Base-by-base conservation (phyloP, 2,329 filamentous ascomycete species). In the Fusarium goolgardi region DNA sequence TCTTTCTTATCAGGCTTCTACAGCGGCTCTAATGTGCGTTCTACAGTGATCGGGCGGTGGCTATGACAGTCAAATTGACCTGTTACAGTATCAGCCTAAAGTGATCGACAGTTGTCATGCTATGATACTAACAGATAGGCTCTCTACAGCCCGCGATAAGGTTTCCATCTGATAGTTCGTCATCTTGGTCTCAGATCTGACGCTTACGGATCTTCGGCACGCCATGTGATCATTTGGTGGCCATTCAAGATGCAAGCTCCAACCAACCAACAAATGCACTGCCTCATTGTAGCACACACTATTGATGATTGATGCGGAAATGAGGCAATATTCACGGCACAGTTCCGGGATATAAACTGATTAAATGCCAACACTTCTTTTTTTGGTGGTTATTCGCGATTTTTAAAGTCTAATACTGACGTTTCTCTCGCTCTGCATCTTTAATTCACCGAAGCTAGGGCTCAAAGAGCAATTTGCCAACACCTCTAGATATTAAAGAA, bases 161-260 rank as follows among this genome's bases (percentile, higher is more conserved):
- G 5, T 2, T 1, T 2, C 4, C 1, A 12, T 4, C 18, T 20
- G 46, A 12, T 50, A 50, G 32, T 18, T n/a, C 2, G 3, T 4
- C 8, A 50, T 50, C 32, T 1, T n/a, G 4, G 16, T 13, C 5
- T 3, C 11, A 3, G 10, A 9, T 13, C 6, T 41, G 12, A 45
- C 7, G 6, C 6, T 39, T 27, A 39, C 62, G 63, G 63, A 55
- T 66, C 45, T 40, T 66, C 62, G 62, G 63, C 55, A 65, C 20
- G 4, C 20, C 57, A 21, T 55, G 59, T 55, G 57, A 62, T 43
- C 57, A 37, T 21, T 32, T 21, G 9, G 40, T 61, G 37, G 34
- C 44, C 49, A 21, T 44, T 15, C 13, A 44, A 29, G 13, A 20
- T 35, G 25, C 32, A 27, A 15, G 7, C 7, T 20, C 41, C n/a